Evolutionary conservation across 345 rosid genomes (phyloP).

Genomic region (Eucalyptus paniculata): DNA sequence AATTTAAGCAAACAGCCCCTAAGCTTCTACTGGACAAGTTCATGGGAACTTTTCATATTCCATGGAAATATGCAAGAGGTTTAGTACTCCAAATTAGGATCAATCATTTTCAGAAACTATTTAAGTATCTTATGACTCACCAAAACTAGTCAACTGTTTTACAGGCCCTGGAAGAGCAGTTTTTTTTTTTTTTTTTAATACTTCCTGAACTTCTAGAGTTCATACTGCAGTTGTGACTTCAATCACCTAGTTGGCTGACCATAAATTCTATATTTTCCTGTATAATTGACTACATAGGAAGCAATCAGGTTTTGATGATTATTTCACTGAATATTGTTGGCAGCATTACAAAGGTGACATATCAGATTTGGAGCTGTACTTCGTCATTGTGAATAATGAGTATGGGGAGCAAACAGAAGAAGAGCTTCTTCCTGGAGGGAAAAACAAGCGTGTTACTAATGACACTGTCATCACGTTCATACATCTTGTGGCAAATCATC

Average conservation of each 20-base stretch:
- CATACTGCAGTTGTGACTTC: neutral
- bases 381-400: slow-evolving; percentile 89
- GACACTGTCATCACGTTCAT: slow-evolving; percentile 85
- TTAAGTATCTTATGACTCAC: neutral
- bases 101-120: neutral
- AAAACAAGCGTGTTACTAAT: slow-evolving; percentile 66
- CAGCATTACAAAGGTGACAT: slow-evolving; percentile 88
- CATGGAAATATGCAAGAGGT: neutral
- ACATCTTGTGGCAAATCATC: slow-evolving; percentile 96
- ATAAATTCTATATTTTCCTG: neutral
- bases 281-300: neutral
- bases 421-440: slow-evolving; percentile 87
- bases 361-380: slow-evolving; percentile 79
- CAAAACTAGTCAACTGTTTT: neutral
- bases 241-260: neutral
- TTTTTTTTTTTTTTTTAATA: neutral
- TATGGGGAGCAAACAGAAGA: slow-evolving; percentile 96
- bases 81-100: neutral
- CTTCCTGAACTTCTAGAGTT: neutral
- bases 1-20: no score
- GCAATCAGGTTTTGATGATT: neutral
- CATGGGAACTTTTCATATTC: neutral
- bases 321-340: neutral
- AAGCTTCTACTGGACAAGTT: neutral
- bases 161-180: neutral